Evolutionary conservation across 2,329 filamentous ascomycete species (phyloP), one percentile per base, ranked within the genome.

Genomic region (Colletotrichum spinosum): DNA sequence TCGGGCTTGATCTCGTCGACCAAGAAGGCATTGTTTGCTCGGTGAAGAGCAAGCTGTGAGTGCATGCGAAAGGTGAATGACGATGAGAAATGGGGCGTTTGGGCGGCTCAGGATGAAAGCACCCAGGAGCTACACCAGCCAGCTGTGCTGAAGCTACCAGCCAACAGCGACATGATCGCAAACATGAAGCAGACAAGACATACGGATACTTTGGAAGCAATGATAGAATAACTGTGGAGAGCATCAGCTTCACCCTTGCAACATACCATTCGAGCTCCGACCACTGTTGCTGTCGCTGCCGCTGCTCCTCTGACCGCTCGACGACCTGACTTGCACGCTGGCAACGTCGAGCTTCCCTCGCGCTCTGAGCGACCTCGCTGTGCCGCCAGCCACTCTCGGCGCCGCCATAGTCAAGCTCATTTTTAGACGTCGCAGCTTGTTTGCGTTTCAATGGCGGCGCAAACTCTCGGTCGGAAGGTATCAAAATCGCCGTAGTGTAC

Each of bases 401-500:
- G 58, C 52, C 37, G 52, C 58, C 53, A 70, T 45, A 76, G 74
- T 58, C 73, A 71, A 48, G 72, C 68, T 57, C 69, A 51, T 60
- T 25, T 70, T 71, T 57, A 57, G 71, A 57, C 54, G 64, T 58
- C 59, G 70, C 41, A 33, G 25, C 48, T 25, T 37, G 5, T 13
- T 37, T 41, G 15, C 8, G 11, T 5, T 25, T 25, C 25, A 52
- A 35, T 17, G 8, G 38, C 25, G 37, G 25, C n/a, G 34, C 45
- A 33, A 46, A 17, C 39, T 13, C 15, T 53, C 7, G 17, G 7
- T 12, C 37, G 46, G 52, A 49, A 41, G 25, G 25, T 41, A 37
- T 33, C 17, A 39, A n/a, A 2, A 2, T n/a, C 15, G 41, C 33
- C 33, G 25, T 25, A 15, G 15, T 37, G 25, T 4, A 25, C 25